Conservation (phyloP, 2,329 filamentous ascomycete species). For the Elsinoe australis region DNA sequence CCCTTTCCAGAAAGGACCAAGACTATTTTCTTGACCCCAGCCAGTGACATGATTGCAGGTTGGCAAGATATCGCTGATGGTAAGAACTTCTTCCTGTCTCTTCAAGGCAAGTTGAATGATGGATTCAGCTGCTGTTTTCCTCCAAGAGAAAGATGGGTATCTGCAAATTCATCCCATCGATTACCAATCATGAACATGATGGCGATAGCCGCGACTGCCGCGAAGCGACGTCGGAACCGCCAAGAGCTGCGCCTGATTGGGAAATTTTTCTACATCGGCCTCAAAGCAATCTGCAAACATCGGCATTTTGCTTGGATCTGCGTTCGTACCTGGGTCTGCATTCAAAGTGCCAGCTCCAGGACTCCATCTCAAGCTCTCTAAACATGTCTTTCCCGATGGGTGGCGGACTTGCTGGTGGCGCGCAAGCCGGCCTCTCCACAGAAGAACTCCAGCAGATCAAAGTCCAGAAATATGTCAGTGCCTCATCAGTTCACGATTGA, state of each 20-base stretch:
- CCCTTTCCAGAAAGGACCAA: conserved; percentile 93
- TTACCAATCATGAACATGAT: conserved; percentile 12
- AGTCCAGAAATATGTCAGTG: conserved; percentile 40
- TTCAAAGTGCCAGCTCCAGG: not conserved
- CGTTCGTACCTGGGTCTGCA: too few species aligned
- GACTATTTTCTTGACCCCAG: conserved; percentile 68
- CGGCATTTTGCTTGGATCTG: not conserved
- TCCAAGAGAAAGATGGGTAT: too few species aligned
- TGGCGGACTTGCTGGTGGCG: conserved; percentile 19
- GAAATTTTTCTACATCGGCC: conserved; percentile 8
- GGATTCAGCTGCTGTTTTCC: too few species aligned
- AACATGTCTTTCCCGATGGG: conserved; percentile 25
- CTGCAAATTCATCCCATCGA: not conserved
- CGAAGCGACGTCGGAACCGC: conserved; percentile 8
- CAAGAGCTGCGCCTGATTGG: not conserved
- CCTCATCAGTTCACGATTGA: not conserved
- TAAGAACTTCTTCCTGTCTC: too few species aligned
- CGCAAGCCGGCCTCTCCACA: conserved; percentile 23
- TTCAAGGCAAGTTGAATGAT: too few species aligned
- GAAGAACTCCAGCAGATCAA: conserved; percentile 38
- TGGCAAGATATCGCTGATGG: not conserved
- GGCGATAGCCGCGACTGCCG: conserved; percentile 6
- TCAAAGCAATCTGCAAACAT: not conserved
- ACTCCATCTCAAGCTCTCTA: not conserved
- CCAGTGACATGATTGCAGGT: conserved; percentile 48